Evolutionary conservation across 805 yeast species (phyloP), one percentile per base, ranked within the genome.

Genomic region (Blastobotrys muscicola): DNA sequence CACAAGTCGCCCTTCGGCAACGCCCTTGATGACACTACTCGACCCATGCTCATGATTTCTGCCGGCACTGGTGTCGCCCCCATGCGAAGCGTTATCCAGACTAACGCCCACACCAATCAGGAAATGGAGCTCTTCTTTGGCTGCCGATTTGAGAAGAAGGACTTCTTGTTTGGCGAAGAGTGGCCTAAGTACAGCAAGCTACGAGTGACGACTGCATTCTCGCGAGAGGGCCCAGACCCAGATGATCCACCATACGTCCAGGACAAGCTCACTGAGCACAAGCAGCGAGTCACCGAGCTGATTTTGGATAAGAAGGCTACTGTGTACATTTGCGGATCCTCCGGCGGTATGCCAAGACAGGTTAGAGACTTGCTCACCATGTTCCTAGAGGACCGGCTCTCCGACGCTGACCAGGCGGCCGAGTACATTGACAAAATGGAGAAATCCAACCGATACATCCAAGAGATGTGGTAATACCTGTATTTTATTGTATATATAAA

Each of bases 1-100:
- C 42, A 39, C 16, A 59, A 62, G 29, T 74, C 79, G 48, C 36
- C 56, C 43, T 42, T 78, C 36, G 60, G 67, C 10, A 61, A 76
- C 36, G 61, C 61, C 34, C 64, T 72, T 10, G 58, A 36, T 59
- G 35, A 36, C 59, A 26, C 50, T 2, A 48, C 57, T 3, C 57
- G 47, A 2, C 83, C 95, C 0, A 63, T 83, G 20, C 64, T 92
- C 2, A 67, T 90, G 74, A 71, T 90, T 3, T 82, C 90, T 1
- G 94, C 98, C 0, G 99, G 98, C 3, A 94, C 97, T 0, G 99
- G 99, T 2, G 69, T 92, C 8, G 98, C 99, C 0, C 98, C 98
- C 2, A 78, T 90, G 73, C 75, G 85, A 54, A 73, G 85, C 1
- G 55, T 89, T 34, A 70, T 90, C 10, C 75, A 75, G 36, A 60